Evolutionary conservation across 2,329 filamentous ascomycete species (phyloP).

Genomic region (Calonectria multiphialidica): DNA sequence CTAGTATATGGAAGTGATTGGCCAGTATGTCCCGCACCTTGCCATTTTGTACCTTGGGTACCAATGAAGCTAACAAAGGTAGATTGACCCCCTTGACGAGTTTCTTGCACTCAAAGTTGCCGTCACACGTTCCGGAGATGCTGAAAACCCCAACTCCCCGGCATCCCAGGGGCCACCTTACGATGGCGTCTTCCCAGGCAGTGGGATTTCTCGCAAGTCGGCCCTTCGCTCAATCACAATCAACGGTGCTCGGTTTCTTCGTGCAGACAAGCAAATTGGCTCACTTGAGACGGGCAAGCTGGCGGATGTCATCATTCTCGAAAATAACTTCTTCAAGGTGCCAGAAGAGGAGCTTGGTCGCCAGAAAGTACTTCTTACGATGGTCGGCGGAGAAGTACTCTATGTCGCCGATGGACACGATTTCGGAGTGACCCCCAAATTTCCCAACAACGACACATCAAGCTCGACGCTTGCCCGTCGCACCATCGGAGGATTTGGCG

Average conservation of each 20-base stretch:
- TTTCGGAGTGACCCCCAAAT: constrained; percentile 28
- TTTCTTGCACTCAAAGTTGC: constrained; percentile 35
- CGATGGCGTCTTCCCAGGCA: constrained; percentile 21
- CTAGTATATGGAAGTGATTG: constrained; percentile 35
- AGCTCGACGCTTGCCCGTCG: constrained; percentile 1
- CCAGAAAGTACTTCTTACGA: constrained; percentile 34
- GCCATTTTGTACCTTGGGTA: fast-evolving
- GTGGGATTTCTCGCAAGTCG: constrained; percentile 21
- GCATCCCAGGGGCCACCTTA: constrained; percentile 29
- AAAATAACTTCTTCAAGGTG: constrained; percentile 34
- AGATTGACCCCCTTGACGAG: constrained; percentile 38
- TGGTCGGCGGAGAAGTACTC: constrained; percentile 36
- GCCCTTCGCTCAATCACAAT: constrained; percentile 27
- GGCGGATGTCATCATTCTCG: constrained; percentile 32
- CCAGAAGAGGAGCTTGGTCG: constrained; percentile 32
- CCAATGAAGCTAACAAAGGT: not conserved
- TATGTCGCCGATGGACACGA: constrained; percentile 32
- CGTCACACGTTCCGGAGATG: constrained; percentile 34
- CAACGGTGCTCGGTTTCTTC: constrained; percentile 26
- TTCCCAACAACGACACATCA: constrained; percentile 24
- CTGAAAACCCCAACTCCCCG: constrained; percentile 33
- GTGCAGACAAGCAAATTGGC: constrained; percentile 31
- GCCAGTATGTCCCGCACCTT: constrained; percentile 18
- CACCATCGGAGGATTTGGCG: constrained; percentile 11
- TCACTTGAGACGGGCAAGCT: constrained; percentile 37